phyloP scores from a whole-genome alignment of 2,329 filamentous ascomycete genomes.

The Pezicula carpinea region DNA sequence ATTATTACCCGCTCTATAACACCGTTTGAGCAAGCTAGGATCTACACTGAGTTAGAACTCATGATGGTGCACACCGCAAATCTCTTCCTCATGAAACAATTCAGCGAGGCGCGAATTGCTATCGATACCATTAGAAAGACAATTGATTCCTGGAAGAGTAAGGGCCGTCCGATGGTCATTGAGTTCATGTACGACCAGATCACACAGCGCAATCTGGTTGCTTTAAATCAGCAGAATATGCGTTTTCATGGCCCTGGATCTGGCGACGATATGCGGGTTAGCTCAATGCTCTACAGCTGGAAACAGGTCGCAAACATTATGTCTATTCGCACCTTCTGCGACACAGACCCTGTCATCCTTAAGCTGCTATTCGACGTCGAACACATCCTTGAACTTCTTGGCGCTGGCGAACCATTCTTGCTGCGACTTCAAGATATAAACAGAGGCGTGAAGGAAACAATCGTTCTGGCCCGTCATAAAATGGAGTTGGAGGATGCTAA shows the following conservation, averaged over 20 bases:
- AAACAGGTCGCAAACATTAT: constrained; percentile 40
- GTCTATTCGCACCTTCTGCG: constrained; percentile 44
- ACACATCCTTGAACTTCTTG: constrained; percentile 43
- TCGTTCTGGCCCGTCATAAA: constrained; percentile 14
- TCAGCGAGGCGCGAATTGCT: constrained; percentile 24
- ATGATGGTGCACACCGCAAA: constrained; percentile 27
- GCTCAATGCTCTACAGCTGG: constrained; percentile 43
- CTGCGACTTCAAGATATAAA: constrained; percentile 24
- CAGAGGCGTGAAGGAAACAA: constrained; percentile 18
- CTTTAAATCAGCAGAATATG: constrained; percentile 39
- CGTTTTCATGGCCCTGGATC: constrained; percentile 39
- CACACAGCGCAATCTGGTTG: constrained; percentile 43
- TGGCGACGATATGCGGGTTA: constrained; percentile 32
- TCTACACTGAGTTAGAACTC: constrained; percentile 28
- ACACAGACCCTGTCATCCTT: constrained; percentile 41
- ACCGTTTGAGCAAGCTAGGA: constrained; percentile 23
- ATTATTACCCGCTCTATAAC: constrained; percentile 21
- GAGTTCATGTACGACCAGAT: constrained; percentile 48
- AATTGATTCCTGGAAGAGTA: constrained; percentile 34
- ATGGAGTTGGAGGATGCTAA: constrained; percentile 3
- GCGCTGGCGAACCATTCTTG: constrained; percentile 24
- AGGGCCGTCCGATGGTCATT: constrained; percentile 41
- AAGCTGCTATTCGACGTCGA: constrained; percentile 44
- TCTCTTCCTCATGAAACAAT: constrained; percentile 28
- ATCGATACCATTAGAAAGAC: constrained; percentile 26